Evolutionary conservation across 164 flowering plant species (phyloP).

Genomic region (Vitis riparia): DNA sequence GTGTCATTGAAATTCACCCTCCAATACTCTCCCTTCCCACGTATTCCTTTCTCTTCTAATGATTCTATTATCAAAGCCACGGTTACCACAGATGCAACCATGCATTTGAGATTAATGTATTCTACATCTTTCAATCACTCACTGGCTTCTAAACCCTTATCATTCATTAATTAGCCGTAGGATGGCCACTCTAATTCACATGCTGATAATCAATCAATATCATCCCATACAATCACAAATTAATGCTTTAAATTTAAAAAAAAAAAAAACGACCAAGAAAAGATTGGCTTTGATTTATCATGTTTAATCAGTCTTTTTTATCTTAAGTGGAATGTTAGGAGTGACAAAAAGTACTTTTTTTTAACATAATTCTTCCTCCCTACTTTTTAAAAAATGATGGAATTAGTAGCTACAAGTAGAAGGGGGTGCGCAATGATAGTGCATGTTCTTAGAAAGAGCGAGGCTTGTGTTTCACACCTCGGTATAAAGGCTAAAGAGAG

Average conservation of each 20-base stretch:
- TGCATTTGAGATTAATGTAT: too few species aligned
- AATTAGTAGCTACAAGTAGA: slow-evolving; percentile 12
- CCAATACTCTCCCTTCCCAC: background rate
- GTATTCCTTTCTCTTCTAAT: background rate
- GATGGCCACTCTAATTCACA: slow-evolving; percentile 13
- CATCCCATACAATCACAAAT: slow-evolving; percentile 20
- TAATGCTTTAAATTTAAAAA: background rate
- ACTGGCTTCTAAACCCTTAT: background rate
- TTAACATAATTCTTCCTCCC: background rate
- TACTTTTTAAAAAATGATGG: slow-evolving; percentile 1
- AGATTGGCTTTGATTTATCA: slow-evolving; percentile 11
- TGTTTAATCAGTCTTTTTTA: background rate
- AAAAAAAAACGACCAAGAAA: background rate
- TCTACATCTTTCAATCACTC: slow-evolving; percentile 7
- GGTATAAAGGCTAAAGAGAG: slow-evolving; percentile 3
- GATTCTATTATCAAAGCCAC: slow-evolving; percentile 4
- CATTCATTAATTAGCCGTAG: slow-evolving; percentile 6
- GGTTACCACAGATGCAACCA: background rate
- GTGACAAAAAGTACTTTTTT: slow-evolving; percentile 15
- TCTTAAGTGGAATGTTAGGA: slow-evolving; percentile 3
- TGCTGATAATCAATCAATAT: slow-evolving; percentile 28
- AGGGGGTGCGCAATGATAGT: slow-evolving; percentile 25
- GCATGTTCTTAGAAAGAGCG: slow-evolving; percentile 13
- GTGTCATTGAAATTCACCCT: background rate
- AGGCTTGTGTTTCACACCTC: slow-evolving; percentile 40